These are phyloP conservation scores for Mortierella sp. DNA, from an alignment of 371 early-diverging fungal species.

Conservation along the genomic window DNA sequence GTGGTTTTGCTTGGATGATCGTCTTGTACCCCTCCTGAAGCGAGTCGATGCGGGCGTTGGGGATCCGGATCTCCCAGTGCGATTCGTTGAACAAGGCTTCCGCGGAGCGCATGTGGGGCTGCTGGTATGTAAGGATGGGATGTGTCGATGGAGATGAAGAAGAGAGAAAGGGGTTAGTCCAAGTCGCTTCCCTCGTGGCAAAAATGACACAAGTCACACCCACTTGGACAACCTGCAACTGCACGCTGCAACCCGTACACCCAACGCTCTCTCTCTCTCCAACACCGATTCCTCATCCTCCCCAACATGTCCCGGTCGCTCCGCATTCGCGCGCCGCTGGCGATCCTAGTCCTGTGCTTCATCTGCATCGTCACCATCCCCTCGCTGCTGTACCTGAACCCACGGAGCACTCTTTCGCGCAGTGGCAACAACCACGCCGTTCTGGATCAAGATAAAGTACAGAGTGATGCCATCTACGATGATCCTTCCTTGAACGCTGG, in stretches of 20 bases:
- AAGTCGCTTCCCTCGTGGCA: no score
- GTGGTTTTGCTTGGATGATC: constrained; percentile 43
- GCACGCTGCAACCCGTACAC: neutral
- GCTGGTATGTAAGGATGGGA: no score
- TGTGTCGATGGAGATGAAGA: no score
- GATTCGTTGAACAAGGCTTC: constrained; percentile 52
- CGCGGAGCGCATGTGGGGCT: constrained; percentile 34
- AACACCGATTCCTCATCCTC: no score
- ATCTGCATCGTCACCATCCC: constrained; percentile 27
- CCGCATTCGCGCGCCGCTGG: constrained; percentile 29
- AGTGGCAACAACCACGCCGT: neutral
- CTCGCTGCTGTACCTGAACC: constrained; percentile 15
- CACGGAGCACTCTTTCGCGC: constrained; percentile 7
- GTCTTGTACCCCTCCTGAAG: constrained; percentile 47
- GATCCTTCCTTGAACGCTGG: constrained; percentile 45
- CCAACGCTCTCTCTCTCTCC: neutral
- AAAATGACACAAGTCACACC: no score
- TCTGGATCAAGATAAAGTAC: neutral
- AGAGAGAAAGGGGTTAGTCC: neutral
- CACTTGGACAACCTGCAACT: neutral
- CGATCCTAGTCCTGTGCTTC: constrained; percentile 34
- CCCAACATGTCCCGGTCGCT: constrained; percentile 10
- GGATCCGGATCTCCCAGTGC: constrained; percentile 53
- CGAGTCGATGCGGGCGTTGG: constrained; percentile 48
- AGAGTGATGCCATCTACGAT: constrained; percentile 11